These are phyloP conservation scores for Immersiporthe knoxdaviesiana DNA, from an alignment of 2,329 filamentous ascomycete genomes.

Conservation along the genomic window DNA sequence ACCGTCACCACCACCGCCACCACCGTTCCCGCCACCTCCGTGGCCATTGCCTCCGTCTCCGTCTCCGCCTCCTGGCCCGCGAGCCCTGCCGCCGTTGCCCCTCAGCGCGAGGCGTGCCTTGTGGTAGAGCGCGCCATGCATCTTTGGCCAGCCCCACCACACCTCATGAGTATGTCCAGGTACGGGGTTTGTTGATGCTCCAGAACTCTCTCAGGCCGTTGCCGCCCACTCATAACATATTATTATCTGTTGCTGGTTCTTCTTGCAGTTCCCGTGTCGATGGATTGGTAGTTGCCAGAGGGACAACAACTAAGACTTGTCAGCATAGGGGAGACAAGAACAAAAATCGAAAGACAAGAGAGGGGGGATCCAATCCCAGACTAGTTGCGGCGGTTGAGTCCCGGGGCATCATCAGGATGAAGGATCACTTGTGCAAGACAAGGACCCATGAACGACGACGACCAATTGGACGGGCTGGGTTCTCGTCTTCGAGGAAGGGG, in stretches of 20 bases:
- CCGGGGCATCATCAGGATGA: constrained; percentile 7
- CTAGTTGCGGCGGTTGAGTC: background rate
- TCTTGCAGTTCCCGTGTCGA: background rate
- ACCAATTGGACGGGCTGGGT: constrained; percentile 3
- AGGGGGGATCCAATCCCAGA: background rate
- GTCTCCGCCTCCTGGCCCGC: background rate
- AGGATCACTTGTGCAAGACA: background rate
- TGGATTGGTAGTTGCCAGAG: background rate
- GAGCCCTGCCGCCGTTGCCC: background rate
- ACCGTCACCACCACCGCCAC: too few relatives aligned
- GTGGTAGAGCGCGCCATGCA: constrained; percentile 1
- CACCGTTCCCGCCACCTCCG: too few relatives aligned
- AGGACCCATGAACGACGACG: background rate
- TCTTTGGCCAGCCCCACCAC: constrained; percentile 3
- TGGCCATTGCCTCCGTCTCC: too few relatives aligned
- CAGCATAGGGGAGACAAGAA: background rate
- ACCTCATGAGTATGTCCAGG: background rate
- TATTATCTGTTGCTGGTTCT: background rate
- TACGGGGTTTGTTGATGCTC: background rate
- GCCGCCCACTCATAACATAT: background rate
- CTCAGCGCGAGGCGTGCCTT: background rate
- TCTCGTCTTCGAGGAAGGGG: background rate
- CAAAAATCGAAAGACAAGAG: background rate
- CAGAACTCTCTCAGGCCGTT: background rate
- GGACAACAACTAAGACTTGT: background rate